These are phyloP conservation scores for Seiridium unicorne DNA, from an alignment of 2,329 filamentous ascomycete species.

Conservation along the genomic window DNA sequence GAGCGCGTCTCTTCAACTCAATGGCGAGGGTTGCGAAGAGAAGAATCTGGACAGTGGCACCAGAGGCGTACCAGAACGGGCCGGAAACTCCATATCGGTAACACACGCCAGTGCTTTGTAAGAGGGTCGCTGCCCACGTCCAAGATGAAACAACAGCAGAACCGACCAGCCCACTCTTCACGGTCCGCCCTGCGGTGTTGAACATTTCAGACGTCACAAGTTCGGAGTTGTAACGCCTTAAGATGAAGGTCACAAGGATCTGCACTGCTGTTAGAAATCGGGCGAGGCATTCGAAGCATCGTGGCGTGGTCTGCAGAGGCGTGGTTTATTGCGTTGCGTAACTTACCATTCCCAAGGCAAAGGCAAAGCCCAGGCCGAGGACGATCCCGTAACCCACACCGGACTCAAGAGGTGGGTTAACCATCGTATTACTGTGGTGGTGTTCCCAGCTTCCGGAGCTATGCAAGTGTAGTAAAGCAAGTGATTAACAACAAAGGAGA, in stretches of 20 bases:
- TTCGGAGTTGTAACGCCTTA: conserved; percentile 50
- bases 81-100: conserved; percentile 74
- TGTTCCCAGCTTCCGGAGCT: background rate
- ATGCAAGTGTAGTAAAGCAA: background rate
- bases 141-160: conserved; percentile 90
- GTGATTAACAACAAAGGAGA: no score
- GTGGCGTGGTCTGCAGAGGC: conserved; percentile 23
- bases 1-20: conserved; percentile 81
- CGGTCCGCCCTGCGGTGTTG: conserved; percentile 80
- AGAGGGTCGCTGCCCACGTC: conserved; percentile 86
- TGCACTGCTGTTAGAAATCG: conserved; percentile 16
- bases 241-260: conserved; percentile 29
- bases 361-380: conserved; percentile 69
- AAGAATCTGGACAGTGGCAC: conserved; percentile 84
- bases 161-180: conserved; percentile 85
- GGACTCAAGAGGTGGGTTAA: conserved; percentile 45
- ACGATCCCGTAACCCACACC: conserved; percentile 78
- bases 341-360: conserved; percentile 67
- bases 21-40: conserved; percentile 90
- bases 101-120: conserved; percentile 78
- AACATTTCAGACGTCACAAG: conserved; percentile 92
- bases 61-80: conserved; percentile 59
- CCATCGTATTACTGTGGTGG: conserved; percentile 18
- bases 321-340: background rate
- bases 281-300: conserved; percentile 62